Percentiles rank a stretch among this genome's conserved stretches.
Conservation (phyloP, 2,329 filamentous ascomycete species). For the Calonectria pseudoreteaudii region DNA sequence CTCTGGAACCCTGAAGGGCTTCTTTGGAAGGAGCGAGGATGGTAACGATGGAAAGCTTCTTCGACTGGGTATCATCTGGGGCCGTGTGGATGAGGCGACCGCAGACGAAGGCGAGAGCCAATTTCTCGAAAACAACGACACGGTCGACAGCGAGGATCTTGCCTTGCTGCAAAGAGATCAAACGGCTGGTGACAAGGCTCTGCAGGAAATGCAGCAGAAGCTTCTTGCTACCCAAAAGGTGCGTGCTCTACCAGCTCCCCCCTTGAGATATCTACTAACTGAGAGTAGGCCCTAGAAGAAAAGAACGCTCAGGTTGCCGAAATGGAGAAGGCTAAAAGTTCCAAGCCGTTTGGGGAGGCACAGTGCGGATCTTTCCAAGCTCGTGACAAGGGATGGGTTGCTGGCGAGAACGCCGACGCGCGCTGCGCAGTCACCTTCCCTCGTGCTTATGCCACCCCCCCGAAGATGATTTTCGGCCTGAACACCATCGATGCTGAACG, state of each 20-base stretch:
- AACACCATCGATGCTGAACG: neutral
- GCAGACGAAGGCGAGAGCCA: neutral
- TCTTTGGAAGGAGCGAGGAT: neutral
- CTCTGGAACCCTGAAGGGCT: neutral
- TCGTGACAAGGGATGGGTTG: neutral
- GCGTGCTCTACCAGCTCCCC: neutral
- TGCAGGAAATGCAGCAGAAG: neutral
- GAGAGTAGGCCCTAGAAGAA: neutral
- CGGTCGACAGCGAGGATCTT: neutral
- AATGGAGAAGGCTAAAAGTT: neutral
- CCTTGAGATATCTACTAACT: neutral
- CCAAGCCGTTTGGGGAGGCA: neutral
- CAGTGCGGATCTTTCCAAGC: neutral
- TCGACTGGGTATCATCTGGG: neutral
- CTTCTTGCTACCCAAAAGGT: neutral
- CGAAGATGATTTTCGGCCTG: neutral
- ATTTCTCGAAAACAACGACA: neutral
- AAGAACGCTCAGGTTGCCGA: neutral
- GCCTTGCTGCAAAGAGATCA: neutral
- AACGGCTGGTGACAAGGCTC: neutral
- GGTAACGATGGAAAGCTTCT: neutral
- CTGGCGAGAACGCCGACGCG: neutral
- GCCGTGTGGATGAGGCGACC: neutral
- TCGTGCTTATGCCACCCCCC: neutral
- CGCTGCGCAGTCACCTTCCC: neutral